Conservation (phyloP, 371 early-diverging fungal species). For the Mucor indicus region DNA sequence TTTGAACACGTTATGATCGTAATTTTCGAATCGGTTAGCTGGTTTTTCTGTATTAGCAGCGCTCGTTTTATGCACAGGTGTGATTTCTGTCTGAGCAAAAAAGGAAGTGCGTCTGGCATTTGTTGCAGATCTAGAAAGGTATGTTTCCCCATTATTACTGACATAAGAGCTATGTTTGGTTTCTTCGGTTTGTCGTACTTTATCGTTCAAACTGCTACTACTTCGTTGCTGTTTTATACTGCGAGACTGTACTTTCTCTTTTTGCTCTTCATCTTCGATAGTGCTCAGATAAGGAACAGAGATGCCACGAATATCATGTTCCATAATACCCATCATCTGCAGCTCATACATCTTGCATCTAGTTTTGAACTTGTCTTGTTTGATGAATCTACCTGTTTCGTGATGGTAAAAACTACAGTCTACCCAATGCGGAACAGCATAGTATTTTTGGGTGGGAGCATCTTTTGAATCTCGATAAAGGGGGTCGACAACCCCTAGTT, state of each 20-base stretch:
- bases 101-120: no score
- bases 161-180: slow-evolving; percentile 5
- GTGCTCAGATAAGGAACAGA: slow-evolving; percentile 52
- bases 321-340: slow-evolving; percentile 80
- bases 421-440: slow-evolving; percentile 90
- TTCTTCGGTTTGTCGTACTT: slow-evolving; percentile 14
- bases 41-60: slow-evolving; percentile 1
- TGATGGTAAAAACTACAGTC: slow-evolving; percentile 86
- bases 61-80: slow-evolving; percentile 1
- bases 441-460: slow-evolving; percentile 51
- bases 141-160: slow-evolving; percentile 26
- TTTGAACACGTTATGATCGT: slow-evolving; percentile 56
- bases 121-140: slow-evolving; percentile 45
- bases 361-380: slow-evolving; percentile 57
- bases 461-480: slow-evolving; percentile 48
- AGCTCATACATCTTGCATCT: slow-evolving; percentile 84
- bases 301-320: slow-evolving; percentile 59
- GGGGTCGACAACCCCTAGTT: slow-evolving; percentile 53
- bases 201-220: slow-evolving; percentile 41
- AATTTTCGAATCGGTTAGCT: slow-evolving; percentile 44
- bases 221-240: slow-evolving; percentile 24
- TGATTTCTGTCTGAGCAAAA: no score
- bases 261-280: not conserved
- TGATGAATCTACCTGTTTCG: slow-evolving; percentile 47
- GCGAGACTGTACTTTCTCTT: not conserved